Evolutionary conservation across 176 grass and related monocot species (phyloP).

Genomic region (Avena atlantica): DNA sequence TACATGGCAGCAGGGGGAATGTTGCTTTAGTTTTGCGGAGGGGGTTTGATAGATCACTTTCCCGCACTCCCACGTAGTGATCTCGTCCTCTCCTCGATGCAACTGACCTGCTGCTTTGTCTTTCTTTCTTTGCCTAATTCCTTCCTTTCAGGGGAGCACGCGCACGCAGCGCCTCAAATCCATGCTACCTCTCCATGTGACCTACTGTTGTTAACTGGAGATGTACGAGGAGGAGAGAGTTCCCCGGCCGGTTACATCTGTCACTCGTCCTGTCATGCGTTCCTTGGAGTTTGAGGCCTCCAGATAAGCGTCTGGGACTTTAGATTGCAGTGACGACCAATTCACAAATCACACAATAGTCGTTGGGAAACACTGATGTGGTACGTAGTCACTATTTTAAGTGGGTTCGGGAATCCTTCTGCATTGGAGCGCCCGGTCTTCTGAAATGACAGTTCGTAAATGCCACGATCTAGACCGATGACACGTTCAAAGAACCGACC

Average conservation of each 20-base stretch:
- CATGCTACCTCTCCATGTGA: no score
- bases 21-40: slow-evolving; percentile 16
- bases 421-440: background rate
- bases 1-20: background rate
- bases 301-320: background rate
- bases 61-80: slow-evolving; percentile 28
- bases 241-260: background rate
- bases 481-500: slow-evolving; percentile 28
- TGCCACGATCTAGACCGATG: background rate
- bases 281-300: background rate
- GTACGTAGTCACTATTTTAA: no score
- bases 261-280: background rate
- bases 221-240: no score
- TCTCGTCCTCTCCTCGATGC: background rate
- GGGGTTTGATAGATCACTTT: slow-evolving; percentile 19
- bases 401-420: background rate
- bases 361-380: no score
- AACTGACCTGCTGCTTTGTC: background rate
- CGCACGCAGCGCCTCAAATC: no score
- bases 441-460: background rate
- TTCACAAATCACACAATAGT: background rate
- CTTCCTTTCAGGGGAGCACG: no score
- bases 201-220: no score
- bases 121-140: no score
- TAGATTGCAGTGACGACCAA: background rate